Conservation (phyloP, 2,329 filamentous ascomycete species). For the Penicillium freii region DNA sequence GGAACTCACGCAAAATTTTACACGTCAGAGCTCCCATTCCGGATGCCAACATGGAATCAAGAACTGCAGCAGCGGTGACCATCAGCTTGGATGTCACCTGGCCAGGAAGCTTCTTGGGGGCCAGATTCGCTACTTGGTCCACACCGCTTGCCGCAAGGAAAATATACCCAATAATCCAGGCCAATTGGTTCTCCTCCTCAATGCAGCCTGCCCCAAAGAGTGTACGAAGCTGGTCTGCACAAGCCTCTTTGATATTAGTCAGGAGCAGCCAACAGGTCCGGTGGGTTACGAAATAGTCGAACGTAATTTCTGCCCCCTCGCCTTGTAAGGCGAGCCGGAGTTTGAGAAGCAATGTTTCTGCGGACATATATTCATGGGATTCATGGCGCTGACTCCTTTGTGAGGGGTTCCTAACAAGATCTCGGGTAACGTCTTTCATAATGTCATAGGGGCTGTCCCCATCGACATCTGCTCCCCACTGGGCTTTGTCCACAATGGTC, state of each 20-base stretch:
- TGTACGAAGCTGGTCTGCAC: not conserved
- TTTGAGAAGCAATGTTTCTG: too few relatives aligned
- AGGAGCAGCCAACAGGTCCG: not conserved
- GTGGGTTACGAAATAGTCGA: too few relatives aligned
- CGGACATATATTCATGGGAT: too few relatives aligned
- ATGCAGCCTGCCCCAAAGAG: not conserved
- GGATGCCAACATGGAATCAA: not conserved
- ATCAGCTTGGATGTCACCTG: not conserved
- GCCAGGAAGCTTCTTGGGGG: not conserved
- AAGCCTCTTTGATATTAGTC: not conserved
- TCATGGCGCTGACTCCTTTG: too few relatives aligned
- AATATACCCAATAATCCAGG: not conserved
- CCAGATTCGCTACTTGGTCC: not conserved
- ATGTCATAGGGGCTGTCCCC: too few relatives aligned
- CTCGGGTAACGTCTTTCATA: too few relatives aligned
- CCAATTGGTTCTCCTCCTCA: not conserved
- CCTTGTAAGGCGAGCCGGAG: too few relatives aligned
- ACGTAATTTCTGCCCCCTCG: too few relatives aligned
- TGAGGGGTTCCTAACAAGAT: too few relatives aligned
- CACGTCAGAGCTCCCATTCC: not conserved
- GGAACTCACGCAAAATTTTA: not conserved
- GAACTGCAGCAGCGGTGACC: not conserved
- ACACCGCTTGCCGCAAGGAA: not conserved
- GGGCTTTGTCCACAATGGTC: too few relatives aligned
- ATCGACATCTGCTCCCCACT: too few relatives aligned